A percentile compares a stretch with the other conserved stretches of the same genome.
phyloP scores from a whole-genome alignment of 495 filamentous ascomycete species.

The Poronia punctata region DNA sequence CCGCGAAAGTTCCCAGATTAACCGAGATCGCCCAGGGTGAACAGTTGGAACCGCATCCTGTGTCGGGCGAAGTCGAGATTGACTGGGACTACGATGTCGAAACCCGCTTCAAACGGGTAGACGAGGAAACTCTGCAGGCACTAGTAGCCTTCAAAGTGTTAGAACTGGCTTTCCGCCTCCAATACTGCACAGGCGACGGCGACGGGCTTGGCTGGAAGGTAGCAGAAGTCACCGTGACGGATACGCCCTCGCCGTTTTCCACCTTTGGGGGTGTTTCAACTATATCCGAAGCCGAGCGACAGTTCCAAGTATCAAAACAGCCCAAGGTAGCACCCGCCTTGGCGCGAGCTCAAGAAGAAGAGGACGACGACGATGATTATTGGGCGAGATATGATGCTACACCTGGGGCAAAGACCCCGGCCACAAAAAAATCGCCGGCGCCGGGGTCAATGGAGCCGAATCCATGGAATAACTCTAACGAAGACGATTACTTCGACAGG shows the following conservation, averaged over 20 bases:
- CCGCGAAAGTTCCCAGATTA: conserved; percentile 58
- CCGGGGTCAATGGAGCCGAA: conserved; percentile 33
- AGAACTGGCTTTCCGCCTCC: conserved; percentile 43
- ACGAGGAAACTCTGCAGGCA: conserved; percentile 80
- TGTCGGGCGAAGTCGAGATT: conserved; percentile 82
- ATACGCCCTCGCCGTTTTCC: conserved; percentile 34
- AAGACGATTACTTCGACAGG: conserved; percentile 77
- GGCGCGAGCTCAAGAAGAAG: conserved; percentile 34
- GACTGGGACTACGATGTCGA: conserved; percentile 56
- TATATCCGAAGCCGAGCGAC: conserved; percentile 37
- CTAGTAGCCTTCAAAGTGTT: conserved; percentile 51
- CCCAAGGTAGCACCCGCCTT: conserved; percentile 11
- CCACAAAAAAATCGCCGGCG: conserved; percentile 53
- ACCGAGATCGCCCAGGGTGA: conserved; percentile 57
- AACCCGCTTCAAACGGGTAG: conserved; percentile 63
- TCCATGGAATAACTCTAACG: conserved; percentile 36
- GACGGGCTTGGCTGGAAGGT: conserved; percentile 75
- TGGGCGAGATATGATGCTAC: conserved; percentile 93
- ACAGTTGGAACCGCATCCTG: conserved; percentile 78
- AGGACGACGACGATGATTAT: conserved; percentile 84
- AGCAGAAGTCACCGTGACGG: conserved; percentile 63
- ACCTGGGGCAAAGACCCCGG: conserved; percentile 63
- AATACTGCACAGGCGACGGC: conserved; percentile 53
- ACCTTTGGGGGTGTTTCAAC: conserved; percentile 32
- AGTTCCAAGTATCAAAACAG: conserved; percentile 28